phyloP scores from a whole-genome alignment of 2,329 filamentous ascomycete genomes.

The Rhinocladiella similis region DNA sequence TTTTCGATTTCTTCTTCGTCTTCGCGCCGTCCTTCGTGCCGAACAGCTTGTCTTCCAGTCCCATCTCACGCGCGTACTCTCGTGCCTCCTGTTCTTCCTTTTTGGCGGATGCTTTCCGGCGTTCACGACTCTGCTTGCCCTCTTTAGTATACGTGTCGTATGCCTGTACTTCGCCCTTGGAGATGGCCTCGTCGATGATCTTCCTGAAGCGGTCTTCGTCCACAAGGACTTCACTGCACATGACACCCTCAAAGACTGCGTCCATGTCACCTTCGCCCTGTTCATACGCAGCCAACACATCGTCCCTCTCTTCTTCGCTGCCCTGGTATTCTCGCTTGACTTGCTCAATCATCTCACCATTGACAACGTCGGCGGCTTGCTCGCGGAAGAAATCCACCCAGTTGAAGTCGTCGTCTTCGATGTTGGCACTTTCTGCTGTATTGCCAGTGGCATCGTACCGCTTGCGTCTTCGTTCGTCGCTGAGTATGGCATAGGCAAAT shows the following conservation, averaged over 20 bases:
- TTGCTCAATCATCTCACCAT: slow-evolving; percentile 69
- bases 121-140: slow-evolving; percentile 62
- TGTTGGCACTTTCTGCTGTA: slow-evolving; percentile 74
- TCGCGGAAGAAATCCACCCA: slow-evolving; percentile 88
- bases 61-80: slow-evolving; percentile 72
- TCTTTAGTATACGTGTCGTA: slow-evolving; percentile 74
- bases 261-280: slow-evolving; percentile 73
- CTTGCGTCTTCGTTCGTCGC: slow-evolving; percentile 73
- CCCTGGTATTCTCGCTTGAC: slow-evolving; percentile 79
- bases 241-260: slow-evolving; percentile 74
- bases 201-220: slow-evolving; percentile 82
- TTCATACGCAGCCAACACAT: slow-evolving; percentile 75
- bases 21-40: slow-evolving; percentile 52
- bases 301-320: slow-evolving; percentile 79
- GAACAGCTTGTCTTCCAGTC: slow-evolving; percentile 70
- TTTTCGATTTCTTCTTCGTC: slow-evolving; percentile 46
- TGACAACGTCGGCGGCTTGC: slow-evolving; percentile 78
- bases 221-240: slow-evolving; percentile 78
- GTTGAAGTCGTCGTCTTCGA: slow-evolving; percentile 77
- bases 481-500: slow-evolving; percentile 91
- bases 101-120: slow-evolving; percentile 61
- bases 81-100: slow-evolving; percentile 72
- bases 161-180: slow-evolving; percentile 62
- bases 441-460: slow-evolving; percentile 90
- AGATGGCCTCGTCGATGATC: slow-evolving; percentile 81